Base-by-base conservation (phyloP, 2,329 filamentous ascomycete genomes). In the Nakataea oryzae region DNA sequence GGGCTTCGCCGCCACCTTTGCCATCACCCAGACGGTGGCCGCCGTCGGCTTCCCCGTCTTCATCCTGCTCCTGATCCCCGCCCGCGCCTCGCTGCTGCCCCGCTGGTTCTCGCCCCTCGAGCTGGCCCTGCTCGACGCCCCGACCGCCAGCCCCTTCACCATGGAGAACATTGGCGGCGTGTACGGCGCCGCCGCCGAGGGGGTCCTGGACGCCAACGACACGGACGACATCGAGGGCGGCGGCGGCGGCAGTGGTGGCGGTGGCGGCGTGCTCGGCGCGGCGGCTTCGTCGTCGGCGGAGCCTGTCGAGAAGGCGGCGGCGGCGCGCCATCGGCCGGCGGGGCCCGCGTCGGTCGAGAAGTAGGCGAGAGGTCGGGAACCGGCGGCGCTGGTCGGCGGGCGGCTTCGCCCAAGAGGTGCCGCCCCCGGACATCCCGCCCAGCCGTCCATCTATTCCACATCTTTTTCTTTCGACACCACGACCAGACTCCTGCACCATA, bases 41-140 rank as follows among this genome's bases (percentile, higher is more conserved):
- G 90, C 90, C 2, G 89, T 93, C 13, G 90, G 90, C 0, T 93
- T 93, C 67, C 90, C 90, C 11, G 80, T 91, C 47, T 82, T 91
- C 65, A 91, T 92, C 69, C 74, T 91, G 58, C 73, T 84, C 21
- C 77, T 91, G 6, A 86, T 91, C 28, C 89, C 89, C 0, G 74
- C 86, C 2, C 81, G 89, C 11, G 83, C 86, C 1, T 76, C 84
- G 63, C 64, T 91, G 7, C 76, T 92, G 66, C 88, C 88, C 0
- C 75, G 75, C 41, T 79, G 83, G 70, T 87, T 91, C 66, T 78
- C 76, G 0, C 69, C 74, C 0, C 79, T 83, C 57, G 89, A 91
- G 72, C 75, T 92, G 28, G 74, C 74, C 0, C 71, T 80, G 9
- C 74, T 93, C 27, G 90, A 93, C 70, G 87, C 77, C n/a, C 87